Base-by-base conservation (phyloP, 106 monocot species). In the Allium fistulosum region DNA sequence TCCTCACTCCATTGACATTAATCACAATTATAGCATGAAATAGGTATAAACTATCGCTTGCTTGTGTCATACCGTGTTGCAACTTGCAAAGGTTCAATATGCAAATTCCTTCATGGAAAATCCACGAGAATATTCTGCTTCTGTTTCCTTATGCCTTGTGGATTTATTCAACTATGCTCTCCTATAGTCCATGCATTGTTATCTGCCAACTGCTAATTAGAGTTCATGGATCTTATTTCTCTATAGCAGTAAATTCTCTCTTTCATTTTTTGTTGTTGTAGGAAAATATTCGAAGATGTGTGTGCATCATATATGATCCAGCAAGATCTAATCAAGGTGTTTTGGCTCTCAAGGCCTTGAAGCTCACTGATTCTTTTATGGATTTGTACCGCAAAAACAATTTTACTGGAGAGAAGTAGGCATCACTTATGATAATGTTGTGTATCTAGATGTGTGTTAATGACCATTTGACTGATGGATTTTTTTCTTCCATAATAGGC, bases 231-330 rank as follows among this genome's bases (percentile, higher is more conserved):
- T 8, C 37, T 10, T 11, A 13, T 37, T 61, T 61, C 0, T 61
- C 26, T 26, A 46, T 62, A 4, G 62, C n/a, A 7, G 45, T 9
- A 62, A 62, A 6, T 45, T 46, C 5, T 5, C 37, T 37, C 22
- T 22, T 22, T 22, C 22, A 22, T 37, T 37, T 37, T 37, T 55
- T 55, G 0, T 55, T 49, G 60, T 15, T 74, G 14, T 68, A 97
- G 96, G 96, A 97, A 59, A 97, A 92, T 78, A 97, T 97, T 67
- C 73, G 92, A 56, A 69, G 96, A 61, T 97, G 96, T 80, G 96
- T 97, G 8, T 92, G 96, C 72, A 92, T 97, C 52, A 84, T 97
- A 75, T 97, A 97, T 79, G 96, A 97, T 61, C 96, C 96, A 45
- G 82, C 89, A 63, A 85, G 81, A 49, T 82, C 89, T 26, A 82